phyloP scores from a whole-genome alignment of 331 rosid species.

The Pyrus hybrid region DNA sequence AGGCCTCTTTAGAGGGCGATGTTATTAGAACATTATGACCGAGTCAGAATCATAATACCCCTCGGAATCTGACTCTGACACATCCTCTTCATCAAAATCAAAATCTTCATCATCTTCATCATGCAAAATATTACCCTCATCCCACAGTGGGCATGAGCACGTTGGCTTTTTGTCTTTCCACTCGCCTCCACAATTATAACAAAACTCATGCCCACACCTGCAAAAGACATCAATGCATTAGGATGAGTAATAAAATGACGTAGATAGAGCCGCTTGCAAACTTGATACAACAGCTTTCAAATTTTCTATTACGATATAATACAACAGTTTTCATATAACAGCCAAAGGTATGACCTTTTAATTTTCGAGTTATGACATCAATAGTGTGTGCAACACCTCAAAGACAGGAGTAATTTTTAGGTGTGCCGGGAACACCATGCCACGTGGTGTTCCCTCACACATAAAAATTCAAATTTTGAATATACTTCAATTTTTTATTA shows the following conservation, averaged over 20 bases:
- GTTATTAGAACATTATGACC: not conserved
- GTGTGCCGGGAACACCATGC: no score
- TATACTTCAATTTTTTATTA: no score
- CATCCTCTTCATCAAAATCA: slow-evolving; percentile 19
- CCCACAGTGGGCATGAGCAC: slow-evolving; percentile 73
- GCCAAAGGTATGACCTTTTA: not conserved
- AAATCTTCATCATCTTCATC: slow-evolving; percentile 16
- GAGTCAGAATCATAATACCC: not conserved
- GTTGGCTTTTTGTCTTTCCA: slow-evolving; percentile 56
- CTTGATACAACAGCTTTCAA: not conserved
- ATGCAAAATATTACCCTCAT: slow-evolving; percentile 39
- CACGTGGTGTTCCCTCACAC: no score
- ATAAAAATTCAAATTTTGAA: no score
- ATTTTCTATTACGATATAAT: not conserved
- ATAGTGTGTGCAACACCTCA: not conserved
- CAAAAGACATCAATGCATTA: slow-evolving; percentile 1
- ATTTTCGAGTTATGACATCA: not conserved
- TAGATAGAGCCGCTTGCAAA: not conserved
- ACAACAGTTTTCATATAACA: no score
- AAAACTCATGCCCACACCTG: slow-evolving; percentile 71
- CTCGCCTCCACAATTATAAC: slow-evolving; percentile 69
- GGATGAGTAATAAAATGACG: not conserved
- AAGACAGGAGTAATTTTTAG: no score
- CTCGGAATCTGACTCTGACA: not conserved
- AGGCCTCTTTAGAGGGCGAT: not conserved